phyloP scores from a whole-genome alignment of 129 eudicot genomes.

The Dittrichia graveolens region DNA sequence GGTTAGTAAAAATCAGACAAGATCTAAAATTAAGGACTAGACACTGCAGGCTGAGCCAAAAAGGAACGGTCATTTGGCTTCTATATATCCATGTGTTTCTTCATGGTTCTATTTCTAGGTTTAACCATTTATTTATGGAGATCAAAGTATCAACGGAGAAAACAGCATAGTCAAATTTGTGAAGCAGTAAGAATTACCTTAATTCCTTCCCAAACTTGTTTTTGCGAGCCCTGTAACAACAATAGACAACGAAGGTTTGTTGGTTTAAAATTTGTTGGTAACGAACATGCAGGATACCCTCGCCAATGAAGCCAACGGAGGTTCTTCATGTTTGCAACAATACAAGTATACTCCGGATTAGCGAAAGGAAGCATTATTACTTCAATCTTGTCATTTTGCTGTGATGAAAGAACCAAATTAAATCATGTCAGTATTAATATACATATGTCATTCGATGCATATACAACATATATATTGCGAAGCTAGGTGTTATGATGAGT shows the following conservation, averaged over 20 bases:
- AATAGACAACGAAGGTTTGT: slow-evolving; percentile 15
- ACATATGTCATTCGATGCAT: no score
- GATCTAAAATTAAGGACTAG: no score
- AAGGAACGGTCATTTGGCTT: no score
- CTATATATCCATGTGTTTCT: no score
- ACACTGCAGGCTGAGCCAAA: no score
- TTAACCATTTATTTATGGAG: no score
- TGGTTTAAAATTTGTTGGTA: slow-evolving; percentile 14
- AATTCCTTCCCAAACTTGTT: slow-evolving; percentile 15
- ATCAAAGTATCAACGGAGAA: no score
- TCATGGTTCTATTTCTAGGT: no score
- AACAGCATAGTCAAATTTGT: no score
- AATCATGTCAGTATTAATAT: not conserved
- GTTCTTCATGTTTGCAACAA: slow-evolving; percentile 16
- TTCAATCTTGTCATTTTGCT: not conserved
- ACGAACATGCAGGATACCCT: not conserved
- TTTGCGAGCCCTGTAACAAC: not conserved
- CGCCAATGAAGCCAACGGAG: slow-evolving; percentile 13
- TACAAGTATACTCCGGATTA: not conserved
- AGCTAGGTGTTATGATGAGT: no score
- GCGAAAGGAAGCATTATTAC: not conserved
- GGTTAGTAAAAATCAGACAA: no score
- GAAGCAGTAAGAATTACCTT: slow-evolving; percentile 13
- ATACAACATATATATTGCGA: no score
- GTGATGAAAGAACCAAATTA: not conserved